Base-by-base conservation (phyloP, 495 filamentous ascomycete species). In the Eremomyces bilateralis region DNA sequence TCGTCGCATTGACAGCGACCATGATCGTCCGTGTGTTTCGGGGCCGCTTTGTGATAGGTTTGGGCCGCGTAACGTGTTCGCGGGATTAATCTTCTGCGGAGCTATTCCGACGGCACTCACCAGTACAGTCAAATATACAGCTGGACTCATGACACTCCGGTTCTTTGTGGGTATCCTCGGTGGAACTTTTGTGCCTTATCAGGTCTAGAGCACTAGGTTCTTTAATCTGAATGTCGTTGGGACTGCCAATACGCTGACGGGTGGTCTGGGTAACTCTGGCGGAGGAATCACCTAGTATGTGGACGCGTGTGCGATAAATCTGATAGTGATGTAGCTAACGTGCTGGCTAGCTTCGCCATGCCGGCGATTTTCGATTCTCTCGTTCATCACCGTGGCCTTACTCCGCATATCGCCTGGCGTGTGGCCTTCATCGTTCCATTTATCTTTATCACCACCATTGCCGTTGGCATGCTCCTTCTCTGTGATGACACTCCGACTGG, bases 311-410 rank as follows among this genome's bases (percentile, higher is more conserved):
- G n/a, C n/a, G n/a, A n/a, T n/a, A n/a, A n/a, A n/a, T n/a, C n/a
- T n/a, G n/a, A n/a, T n/a, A n/a, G n/a, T n/a, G n/a, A n/a, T n/a
- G n/a, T n/a, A n/a, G n/a, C n/a, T n/a, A n/a, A n/a, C n/a, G n/a
- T n/a, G n/a, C n/a, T n/a, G n/a, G n/a, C n/a, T n/a, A n/a, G n/a
- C 58, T 94, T 94, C 55, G 65, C 91, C 40, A 95, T 95, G 84
- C 85, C 85, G 1, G 83, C 83, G 3, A 70, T 91, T 30, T 84
- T 69, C 51, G 76, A 93, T 52, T 76, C 76, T 3, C 60, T 91
- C n/a, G 72, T 85, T 21, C 22, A 56, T 0, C 34, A 58, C 3
- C n/a, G n/a, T n/a, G 67, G 70, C 2, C 61, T 82, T 29, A 51
- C 62, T 1, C 49, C 68, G 6, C 69, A 79, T 39, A 58, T 70